phyloP scores from a whole-genome alignment of 2,329 filamentous ascomycete species.

The Clarireedia monteithiana region DNA sequence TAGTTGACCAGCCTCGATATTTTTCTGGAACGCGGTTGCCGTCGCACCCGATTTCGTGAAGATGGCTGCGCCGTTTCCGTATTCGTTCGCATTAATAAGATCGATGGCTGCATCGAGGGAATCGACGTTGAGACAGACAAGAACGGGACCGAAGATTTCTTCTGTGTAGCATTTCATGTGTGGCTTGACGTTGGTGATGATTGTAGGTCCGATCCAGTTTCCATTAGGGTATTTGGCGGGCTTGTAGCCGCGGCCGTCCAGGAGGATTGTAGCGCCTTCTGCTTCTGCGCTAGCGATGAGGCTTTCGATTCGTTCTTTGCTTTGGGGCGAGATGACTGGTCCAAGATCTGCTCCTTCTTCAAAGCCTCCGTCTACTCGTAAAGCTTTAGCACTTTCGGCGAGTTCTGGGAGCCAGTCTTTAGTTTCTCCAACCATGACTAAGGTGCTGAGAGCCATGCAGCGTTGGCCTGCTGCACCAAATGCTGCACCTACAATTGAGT shows the following conservation, averaged over 20 bases:
- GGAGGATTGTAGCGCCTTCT: conserved; percentile 74
- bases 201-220: conserved; percentile 78
- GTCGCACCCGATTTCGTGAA: conserved; percentile 74
- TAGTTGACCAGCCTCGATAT: conserved; percentile 79
- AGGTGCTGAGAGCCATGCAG: conserved; percentile 78
- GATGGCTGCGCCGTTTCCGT: conserved; percentile 80
- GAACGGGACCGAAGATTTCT: conserved; percentile 79
- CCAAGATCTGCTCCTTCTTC: conserved; percentile 73
- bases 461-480: conserved; percentile 80
- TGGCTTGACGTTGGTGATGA: conserved; percentile 72
- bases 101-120: conserved; percentile 74
- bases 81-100: conserved; percentile 78
- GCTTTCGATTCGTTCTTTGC: conserved; percentile 69
- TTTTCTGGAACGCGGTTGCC: conserved; percentile 68
- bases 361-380: conserved; percentile 74
- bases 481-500: conserved; percentile 74
- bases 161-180: conserved; percentile 80
- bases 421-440: conserved; percentile 78
- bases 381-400: conserved; percentile 63
- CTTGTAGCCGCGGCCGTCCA: conserved; percentile 70
- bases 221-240: conserved; percentile 75
- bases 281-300: conserved; percentile 70
- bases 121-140: conserved; percentile 72
- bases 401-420: conserved; percentile 76
- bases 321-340: conserved; percentile 73